Base-by-base conservation (phyloP, 345 rosid species). In the Capsella bursapastoris region DNA sequence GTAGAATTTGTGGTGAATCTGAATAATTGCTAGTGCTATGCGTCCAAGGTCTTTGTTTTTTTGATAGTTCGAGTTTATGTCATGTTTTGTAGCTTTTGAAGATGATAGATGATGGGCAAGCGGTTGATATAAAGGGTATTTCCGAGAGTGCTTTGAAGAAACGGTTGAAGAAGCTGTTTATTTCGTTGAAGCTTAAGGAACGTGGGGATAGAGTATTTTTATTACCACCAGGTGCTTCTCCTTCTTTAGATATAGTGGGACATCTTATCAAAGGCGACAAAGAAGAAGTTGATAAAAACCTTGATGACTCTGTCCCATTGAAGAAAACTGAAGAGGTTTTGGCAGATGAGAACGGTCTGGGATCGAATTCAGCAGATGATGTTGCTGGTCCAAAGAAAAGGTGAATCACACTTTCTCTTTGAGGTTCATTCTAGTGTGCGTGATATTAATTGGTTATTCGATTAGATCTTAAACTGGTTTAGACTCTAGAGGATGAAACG, bases 71-170 rank as follows among this genome's bases (percentile, higher is more conserved):
- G 18, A 70, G 37, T 8, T 45, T 10, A 53, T 76, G 40, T 35
- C 47, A 34, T 57, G 68, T 47, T 6, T 10, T 47, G 32, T 69
- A 91, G 98, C 96, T 94, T 70, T 83, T 90, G 72, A 84, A 82
- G 79, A 91, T 91, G 97, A 86, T 94, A 51, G 96, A 94, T 72
- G 86, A 72, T 57, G 98, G 98, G 55, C 97, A 94, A 87, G 97
- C 93, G 52, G 98, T 94, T 78, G 95, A 91, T 81, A 83, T 91
- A 51, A 84, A 84, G 78, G 98, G 90, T 38, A 88, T 94, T 52
- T 83, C 89, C 2, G 95, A 94, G 69, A 90, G 65, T 55, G 52
- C 86, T 53, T 76, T 91, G 79, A 78, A 72, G 67, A 85, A 82
- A 74, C 83, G 84, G 79, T 74, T 94, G 82, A 88, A 84, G 82